Conservation (phyloP, 2,329 filamentous ascomycete species). For the Xylariomycetidae sp. region DNA sequence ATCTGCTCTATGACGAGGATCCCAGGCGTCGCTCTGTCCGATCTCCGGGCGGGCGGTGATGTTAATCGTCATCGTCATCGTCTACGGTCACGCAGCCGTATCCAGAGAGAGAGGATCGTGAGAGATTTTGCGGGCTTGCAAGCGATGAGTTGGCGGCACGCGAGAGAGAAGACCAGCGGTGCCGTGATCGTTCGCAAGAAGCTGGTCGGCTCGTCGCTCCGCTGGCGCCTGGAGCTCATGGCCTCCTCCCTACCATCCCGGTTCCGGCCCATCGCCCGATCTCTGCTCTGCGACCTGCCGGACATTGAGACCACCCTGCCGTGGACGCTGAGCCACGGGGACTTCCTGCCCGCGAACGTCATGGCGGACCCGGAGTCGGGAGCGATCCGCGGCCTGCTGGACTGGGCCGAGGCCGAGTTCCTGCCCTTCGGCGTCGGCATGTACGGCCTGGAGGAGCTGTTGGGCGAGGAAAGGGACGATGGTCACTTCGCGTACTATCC, state of each 20-base stretch:
- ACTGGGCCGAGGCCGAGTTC: conserved; percentile 61
- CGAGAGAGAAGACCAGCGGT: conserved; percentile 10
- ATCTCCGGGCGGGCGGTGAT: conserved; percentile 19
- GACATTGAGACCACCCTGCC: conserved; percentile 38
- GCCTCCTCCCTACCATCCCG: conserved; percentile 30
- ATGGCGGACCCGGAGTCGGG: conserved; percentile 43
- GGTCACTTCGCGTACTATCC: conserved; percentile 40
- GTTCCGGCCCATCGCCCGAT: conserved; percentile 23
- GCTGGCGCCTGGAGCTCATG: conserved; percentile 34
- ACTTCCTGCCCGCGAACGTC: conserved; percentile 54
- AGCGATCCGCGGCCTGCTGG: conserved; percentile 48
- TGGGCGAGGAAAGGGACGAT: conserved; percentile 42
- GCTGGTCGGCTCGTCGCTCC: conserved; percentile 36
- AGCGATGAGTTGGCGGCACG: conserved; percentile 30
- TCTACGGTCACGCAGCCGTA: too few species aligned
- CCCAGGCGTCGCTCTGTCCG: conserved; percentile 35
- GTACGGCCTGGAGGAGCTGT: conserved; percentile 57
- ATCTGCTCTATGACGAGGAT: conserved; percentile 40
- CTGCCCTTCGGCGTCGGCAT: conserved; percentile 56
- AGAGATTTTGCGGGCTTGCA: conserved; percentile 38
- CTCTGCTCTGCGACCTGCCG: conserved; percentile 24
- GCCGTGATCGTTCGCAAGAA: conserved; percentile 18
- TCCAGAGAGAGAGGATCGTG: conserved; percentile 29
- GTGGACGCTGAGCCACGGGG: conserved; percentile 57
- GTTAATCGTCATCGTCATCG: too few species aligned